Evolutionary conservation across 2,329 filamentous ascomycete genomes (phyloP).

Genomic region (Chaetothyriales sp.): DNA sequence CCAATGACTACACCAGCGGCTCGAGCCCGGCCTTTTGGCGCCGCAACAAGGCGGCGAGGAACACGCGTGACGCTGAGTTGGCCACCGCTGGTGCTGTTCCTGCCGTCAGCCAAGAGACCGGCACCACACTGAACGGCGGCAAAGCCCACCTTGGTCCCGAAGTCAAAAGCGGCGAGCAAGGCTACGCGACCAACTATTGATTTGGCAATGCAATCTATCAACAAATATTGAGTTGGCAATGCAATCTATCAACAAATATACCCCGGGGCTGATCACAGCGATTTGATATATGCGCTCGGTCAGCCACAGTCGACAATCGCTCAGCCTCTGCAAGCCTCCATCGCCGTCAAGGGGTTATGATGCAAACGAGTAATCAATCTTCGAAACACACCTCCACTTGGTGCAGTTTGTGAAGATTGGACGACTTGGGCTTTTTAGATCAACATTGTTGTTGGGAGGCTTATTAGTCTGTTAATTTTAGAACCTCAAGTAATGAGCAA

Average conservation of each 20-base stretch:
- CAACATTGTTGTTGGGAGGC: no score
- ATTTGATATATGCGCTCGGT: no score
- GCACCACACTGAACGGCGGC: slow-evolving; percentile 28
- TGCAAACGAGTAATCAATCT: no score
- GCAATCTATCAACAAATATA: slow-evolving; percentile 27
- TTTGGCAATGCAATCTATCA: background rate
- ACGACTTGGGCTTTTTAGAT: no score
- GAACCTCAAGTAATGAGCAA: no score
- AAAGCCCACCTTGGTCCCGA: slow-evolving; percentile 20
- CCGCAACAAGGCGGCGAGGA: slow-evolving; percentile 25
- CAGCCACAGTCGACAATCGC: no score
- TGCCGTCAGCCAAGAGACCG: slow-evolving; percentile 37
- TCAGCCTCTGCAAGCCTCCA: no score
- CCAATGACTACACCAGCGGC: slow-evolving; percentile 55
- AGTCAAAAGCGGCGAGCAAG: slow-evolving; percentile 21
- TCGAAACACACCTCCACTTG: no score
- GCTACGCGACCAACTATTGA: slow-evolving; percentile 7
- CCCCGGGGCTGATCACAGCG: background rate
- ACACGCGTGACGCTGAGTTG: slow-evolving; percentile 32
- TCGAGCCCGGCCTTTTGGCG: slow-evolving; percentile 36
- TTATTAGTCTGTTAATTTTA: no score
- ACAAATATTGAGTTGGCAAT: background rate
- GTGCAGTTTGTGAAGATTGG: no score
- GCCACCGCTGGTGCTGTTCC: slow-evolving; percentile 22
- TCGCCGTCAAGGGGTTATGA: no score